A percentile compares a stretch with the other conserved stretches of the same genome.
These are phyloP conservation scores for Pachysandra terminalis DNA, from an alignment of 164 flowering plant species.

Conservation along the genomic window DNA sequence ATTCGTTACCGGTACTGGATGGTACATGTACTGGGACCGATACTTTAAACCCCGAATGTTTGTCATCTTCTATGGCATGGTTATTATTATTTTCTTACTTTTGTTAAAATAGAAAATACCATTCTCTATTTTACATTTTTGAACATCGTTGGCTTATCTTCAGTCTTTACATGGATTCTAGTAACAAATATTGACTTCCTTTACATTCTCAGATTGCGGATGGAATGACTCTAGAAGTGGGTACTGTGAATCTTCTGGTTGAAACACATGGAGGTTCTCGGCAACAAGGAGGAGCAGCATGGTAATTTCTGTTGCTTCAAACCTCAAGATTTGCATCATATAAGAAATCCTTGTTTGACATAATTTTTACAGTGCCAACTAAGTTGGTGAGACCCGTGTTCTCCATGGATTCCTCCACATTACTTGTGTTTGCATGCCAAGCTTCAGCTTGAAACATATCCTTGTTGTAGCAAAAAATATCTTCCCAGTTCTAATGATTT, in stretches of 20 bases:
- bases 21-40: too few species aligned
- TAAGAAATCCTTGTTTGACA: too few species aligned
- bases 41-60: not conserved
- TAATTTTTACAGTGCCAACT: too few species aligned
- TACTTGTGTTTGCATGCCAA: too few species aligned
- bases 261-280: conserved; percentile 84
- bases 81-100: too few species aligned
- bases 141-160: not conserved
- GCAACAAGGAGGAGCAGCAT: conserved; percentile 73
- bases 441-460: too few species aligned
- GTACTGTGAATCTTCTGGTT: conserved; percentile 81
- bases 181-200: conserved; percentile 1
- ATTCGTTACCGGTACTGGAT: too few species aligned
- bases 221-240: conserved; percentile 92
- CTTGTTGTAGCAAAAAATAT: too few species aligned
- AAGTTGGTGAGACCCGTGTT: too few species aligned
- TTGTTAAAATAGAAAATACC: not conserved
- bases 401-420: too few species aligned
- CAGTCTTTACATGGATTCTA: not conserved
- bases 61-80: not conserved
- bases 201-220: conserved; percentile 78
- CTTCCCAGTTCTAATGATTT: too few species aligned
- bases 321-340: not conserved
- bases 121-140: not conserved
- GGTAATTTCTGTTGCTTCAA: conserved; percentile 39